These are phyloP conservation scores for Pseudonectria buxi DNA, from an alignment of 2,329 filamentous ascomycete species.

Conservation along the genomic window DNA sequence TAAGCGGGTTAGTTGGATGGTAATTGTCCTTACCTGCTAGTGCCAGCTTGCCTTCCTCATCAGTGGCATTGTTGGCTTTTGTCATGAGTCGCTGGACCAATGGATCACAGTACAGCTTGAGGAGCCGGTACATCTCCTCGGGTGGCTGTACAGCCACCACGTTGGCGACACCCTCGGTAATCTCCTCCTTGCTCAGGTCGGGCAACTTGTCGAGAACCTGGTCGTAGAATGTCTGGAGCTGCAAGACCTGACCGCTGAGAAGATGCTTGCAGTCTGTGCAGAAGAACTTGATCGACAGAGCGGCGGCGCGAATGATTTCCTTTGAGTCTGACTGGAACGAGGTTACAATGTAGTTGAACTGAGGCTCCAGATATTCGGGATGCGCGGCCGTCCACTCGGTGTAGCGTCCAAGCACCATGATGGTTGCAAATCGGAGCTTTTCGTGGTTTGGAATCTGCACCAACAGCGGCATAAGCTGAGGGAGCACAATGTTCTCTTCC, in stretches of 20 bases:
- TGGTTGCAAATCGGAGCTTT: conserved; percentile 96
- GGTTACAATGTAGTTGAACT: conserved; percentile 92
- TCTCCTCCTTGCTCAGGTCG: conserved; percentile 82
- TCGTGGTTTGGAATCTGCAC: conserved; percentile 93
- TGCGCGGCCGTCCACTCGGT: conserved; percentile 97
- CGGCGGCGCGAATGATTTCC: conserved; percentile 86
- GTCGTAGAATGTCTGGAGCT: conserved; percentile 89
- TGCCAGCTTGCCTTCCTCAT: conserved; percentile 76
- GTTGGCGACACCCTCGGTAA: conserved; percentile 90
- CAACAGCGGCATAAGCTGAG: conserved; percentile 86
- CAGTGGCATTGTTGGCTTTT: conserved; percentile 77
- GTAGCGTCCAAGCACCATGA: conserved; percentile 94
- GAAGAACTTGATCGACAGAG: conserved; percentile 93
- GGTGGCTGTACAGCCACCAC: conserved; percentile 83
- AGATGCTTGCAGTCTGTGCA: conserved; percentile 90
- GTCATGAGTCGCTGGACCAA: conserved; percentile 78
- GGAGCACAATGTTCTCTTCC: conserved; percentile 79
- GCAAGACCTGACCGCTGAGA: conserved; percentile 72
- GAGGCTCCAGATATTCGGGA: conserved; percentile 82
- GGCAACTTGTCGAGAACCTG: conserved; percentile 82
- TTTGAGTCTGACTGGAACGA: conserved; percentile 84
- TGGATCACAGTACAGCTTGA: conserved; percentile 92
- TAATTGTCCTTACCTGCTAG: conserved; percentile 66
- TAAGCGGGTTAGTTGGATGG: not conserved
- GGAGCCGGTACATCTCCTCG: conserved; percentile 70